These are phyloP conservation scores for Phytopythium ostracodes DNA, from an alignment of 352 stramenopile species.

Conservation along the genomic window DNA sequence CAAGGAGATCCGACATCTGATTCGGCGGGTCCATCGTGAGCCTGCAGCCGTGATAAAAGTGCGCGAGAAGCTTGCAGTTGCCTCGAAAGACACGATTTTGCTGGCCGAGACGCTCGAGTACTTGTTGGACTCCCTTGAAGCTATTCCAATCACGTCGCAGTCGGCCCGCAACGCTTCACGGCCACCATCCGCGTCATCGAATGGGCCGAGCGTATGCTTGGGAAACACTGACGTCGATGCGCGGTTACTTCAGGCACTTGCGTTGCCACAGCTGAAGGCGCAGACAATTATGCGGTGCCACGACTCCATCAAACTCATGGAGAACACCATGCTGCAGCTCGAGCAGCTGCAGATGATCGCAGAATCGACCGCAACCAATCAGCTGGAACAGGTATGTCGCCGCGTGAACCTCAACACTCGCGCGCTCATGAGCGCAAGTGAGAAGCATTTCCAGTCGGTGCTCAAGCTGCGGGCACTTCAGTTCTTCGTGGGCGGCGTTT, in stretches of 20 bases:
- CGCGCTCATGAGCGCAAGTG: conserved; percentile 78
- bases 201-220: conserved; percentile 35
- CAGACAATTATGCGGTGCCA: conserved; percentile 92
- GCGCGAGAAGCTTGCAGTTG: conserved; percentile 88
- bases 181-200: background rate
- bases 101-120: conserved; percentile 97
- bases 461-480: conserved; percentile 88
- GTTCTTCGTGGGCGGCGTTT: conserved; percentile 89
- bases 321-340: conserved; percentile 90
- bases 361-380: conserved; percentile 86
- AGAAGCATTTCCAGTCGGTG: conserved; percentile 54
- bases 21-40: conserved; percentile 86
- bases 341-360: conserved; percentile 94
- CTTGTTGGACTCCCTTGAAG: conserved; percentile 93
- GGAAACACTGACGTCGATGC: conserved; percentile 36
- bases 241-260: conserved; percentile 90
- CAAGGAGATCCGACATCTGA: conserved; percentile 90
- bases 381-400: conserved; percentile 87
- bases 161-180: background rate
- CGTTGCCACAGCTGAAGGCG: conserved; percentile 81
- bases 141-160: conserved; percentile 47
- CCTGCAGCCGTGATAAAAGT: conserved; percentile 82
- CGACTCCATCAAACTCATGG: conserved; percentile 95
- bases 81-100: conserved; percentile 94
- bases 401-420: conserved; percentile 88